phyloP scores from a whole-genome alignment of 257 asterid genomes.

The Solanum raphanifolium region DNA sequence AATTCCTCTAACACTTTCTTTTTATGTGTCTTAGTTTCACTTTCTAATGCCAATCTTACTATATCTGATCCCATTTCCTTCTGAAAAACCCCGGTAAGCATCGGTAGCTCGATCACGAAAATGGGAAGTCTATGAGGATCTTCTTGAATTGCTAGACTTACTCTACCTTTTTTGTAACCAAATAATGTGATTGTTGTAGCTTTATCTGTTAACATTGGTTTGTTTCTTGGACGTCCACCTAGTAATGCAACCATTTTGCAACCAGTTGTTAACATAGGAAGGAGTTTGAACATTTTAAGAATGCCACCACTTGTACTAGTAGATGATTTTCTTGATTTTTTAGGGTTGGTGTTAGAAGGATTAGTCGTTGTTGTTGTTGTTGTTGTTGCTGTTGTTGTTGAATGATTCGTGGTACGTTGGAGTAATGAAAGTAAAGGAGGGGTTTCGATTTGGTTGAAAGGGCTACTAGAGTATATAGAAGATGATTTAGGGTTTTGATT shows the following conservation, averaged over 20 bases:
- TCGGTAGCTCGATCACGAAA: constrained; percentile 81
- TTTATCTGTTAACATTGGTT: constrained; percentile 50
- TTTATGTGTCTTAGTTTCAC: constrained; percentile 61
- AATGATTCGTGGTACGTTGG: constrained; percentile 22
- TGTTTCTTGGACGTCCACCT: constrained; percentile 50
- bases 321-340: constrained; percentile 31
- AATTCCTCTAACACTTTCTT: constrained; percentile 71
- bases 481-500: constrained; percentile 12
- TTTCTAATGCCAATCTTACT: constrained; percentile 59
- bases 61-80: constrained; percentile 78
- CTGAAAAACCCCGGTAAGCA: constrained; percentile 50
- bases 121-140: constrained; percentile 74
- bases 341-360: background rate
- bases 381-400: background rate
- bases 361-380: background rate
- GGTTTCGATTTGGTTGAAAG: constrained; percentile 47
- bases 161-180: constrained; percentile 65
- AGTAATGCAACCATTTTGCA: constrained; percentile 81
- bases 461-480: constrained; percentile 31
- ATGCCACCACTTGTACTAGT: constrained; percentile 37
- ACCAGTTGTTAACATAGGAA: constrained; percentile 87
- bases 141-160: constrained; percentile 67
- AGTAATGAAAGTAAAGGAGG: constrained; percentile 43
- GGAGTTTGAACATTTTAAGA: constrained; percentile 75
- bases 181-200: constrained; percentile 78